Conservation (phyloP, 208 protist species). For the Leishmania braziliensis region DNA sequence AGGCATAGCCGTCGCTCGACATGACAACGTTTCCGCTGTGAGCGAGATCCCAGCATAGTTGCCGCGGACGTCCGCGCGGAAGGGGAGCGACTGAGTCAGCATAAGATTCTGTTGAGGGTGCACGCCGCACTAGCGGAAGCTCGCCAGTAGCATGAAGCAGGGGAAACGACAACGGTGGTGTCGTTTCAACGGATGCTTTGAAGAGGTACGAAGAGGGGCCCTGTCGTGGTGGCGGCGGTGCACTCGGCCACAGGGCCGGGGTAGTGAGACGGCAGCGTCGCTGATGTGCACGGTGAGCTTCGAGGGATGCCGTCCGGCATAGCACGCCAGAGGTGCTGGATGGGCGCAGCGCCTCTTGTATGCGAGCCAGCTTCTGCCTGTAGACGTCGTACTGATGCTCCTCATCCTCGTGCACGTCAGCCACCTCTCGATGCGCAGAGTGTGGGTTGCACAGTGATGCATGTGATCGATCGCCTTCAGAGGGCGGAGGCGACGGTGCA, state of each 20-base stretch:
- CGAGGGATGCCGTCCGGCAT: not conserved
- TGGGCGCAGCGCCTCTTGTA: constrained; percentile 22
- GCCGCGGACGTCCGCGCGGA: not conserved
- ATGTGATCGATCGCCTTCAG: not conserved
- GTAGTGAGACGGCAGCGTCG: constrained; percentile 16
- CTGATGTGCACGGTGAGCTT: constrained; percentile 19
- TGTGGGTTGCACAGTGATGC: not conserved
- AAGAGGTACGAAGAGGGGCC: not conserved
- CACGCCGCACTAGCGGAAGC: constrained; percentile 7
- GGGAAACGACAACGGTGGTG: not conserved
- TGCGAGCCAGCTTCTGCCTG: constrained; percentile 24
- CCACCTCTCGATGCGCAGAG: not conserved
- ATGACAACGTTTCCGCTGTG: constrained; percentile 70
- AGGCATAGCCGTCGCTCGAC: constrained; percentile 47
- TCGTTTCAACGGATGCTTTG: not conserved
- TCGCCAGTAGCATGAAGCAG: not conserved
- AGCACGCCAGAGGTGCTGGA: not conserved
- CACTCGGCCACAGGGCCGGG: not conserved
- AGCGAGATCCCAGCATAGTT: constrained; percentile 48
- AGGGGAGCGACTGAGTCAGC: not conserved
- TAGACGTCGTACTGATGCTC: constrained; percentile 25
- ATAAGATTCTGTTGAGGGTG: constrained; percentile 2
- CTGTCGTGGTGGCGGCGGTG: not conserved
- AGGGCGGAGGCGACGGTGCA: not conserved
- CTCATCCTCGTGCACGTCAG: constrained; percentile 4